phyloP scores from a whole-genome alignment of 441 rosid species.

The Eruca vesicaria region DNA sequence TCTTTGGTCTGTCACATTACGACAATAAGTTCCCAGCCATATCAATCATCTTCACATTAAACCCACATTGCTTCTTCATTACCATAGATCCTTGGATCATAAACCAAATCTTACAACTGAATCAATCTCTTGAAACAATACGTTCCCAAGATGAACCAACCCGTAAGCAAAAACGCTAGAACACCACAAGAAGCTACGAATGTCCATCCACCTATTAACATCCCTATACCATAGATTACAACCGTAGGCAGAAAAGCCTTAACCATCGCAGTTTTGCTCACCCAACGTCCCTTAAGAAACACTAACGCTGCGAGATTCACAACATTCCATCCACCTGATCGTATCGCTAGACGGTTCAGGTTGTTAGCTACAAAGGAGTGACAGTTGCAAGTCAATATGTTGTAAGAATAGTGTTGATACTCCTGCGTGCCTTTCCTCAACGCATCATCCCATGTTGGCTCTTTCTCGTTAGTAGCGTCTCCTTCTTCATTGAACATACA shows the following conservation, averaged over 20 bases:
- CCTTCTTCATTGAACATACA: constrained; percentile 36
- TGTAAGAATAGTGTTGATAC: constrained; percentile 62
- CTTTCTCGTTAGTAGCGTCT: too few relatives aligned
- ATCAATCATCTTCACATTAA: neutral
- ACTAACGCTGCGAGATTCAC: constrained; percentile 60
- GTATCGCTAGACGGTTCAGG: constrained; percentile 58
- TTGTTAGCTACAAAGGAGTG: constrained; percentile 76
- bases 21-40: neutral
- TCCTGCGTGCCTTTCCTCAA: constrained; percentile 55
- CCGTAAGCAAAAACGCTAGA: constrained; percentile 45
- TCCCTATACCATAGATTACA: constrained; percentile 44
- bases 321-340: constrained; percentile 67
- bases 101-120: constrained; percentile 47
- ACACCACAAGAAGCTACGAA: constrained; percentile 43
- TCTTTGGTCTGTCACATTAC: neutral
- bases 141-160: constrained; percentile 64
- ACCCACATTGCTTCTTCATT: neutral
- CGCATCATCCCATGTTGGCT: constrained; percentile 57
- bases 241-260: constrained; percentile 48
- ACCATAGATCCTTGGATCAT: neutral
- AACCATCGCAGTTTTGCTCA: constrained; percentile 43
- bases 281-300: constrained; percentile 61
- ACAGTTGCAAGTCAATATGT: constrained; percentile 70
- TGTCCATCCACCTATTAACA: constrained; percentile 51
- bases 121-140: constrained; percentile 64